A percentile compares a stretch with the other conserved stretches of the same genome.
phyloP scores from a whole-genome alignment of 176 grass and related monocot genomes.

The Cenchrus americanus region DNA sequence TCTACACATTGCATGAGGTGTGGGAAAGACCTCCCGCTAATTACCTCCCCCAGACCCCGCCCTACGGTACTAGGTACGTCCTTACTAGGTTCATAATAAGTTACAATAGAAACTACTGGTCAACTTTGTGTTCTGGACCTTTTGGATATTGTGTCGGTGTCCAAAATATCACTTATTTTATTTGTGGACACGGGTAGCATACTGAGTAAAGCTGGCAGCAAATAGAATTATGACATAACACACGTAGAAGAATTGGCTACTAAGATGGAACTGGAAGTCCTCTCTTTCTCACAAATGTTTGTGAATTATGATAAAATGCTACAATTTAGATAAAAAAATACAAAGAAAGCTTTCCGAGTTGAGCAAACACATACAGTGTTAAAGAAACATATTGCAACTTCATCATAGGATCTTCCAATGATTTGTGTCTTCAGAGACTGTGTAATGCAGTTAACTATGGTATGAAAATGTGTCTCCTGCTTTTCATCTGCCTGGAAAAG shows the following conservation, averaged over 20 bases:
- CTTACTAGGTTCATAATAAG: background rate
- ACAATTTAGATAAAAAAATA: slow-evolving; percentile 6
- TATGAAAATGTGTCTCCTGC: slow-evolving; percentile 76
- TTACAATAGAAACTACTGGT: slow-evolving; percentile 2
- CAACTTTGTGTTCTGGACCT: background rate
- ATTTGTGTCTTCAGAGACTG: slow-evolving; percentile 79
- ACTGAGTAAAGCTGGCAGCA: background rate
- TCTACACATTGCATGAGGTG: no score
- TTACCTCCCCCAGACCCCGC: no score
- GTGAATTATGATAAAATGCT: background rate
- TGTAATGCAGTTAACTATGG: slow-evolving; percentile 67
- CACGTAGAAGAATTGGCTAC: background rate
- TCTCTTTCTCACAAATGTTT: background rate
- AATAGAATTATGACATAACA: background rate
- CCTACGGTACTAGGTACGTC: no score
- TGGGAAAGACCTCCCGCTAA: no score
- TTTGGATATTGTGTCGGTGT: background rate
- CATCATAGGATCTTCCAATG: slow-evolving; percentile 82
- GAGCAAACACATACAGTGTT: slow-evolving; percentile 71
- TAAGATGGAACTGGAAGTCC: background rate
- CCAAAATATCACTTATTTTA: background rate
- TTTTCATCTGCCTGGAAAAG: slow-evolving; percentile 55
- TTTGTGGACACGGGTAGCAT: background rate
- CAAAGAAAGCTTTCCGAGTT: background rate
- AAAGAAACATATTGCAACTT: slow-evolving; percentile 94